Base-by-base conservation (phyloP, 2,329 filamentous ascomycete species). In the Remersonia thermophila region DNA sequence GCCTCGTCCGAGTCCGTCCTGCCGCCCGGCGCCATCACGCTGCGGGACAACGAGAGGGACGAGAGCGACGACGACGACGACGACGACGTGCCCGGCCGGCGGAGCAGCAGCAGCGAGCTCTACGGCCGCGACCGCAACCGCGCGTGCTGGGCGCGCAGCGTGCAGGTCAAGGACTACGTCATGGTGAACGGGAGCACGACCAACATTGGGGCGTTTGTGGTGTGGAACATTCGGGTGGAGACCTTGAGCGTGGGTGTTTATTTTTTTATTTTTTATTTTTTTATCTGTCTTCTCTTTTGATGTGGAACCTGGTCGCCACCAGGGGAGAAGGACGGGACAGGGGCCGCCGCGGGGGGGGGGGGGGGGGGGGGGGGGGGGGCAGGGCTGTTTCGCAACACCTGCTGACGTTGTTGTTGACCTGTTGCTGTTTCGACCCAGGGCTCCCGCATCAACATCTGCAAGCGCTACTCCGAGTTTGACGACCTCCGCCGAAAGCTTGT, bases 401-500 rank as follows among this genome's bases (percentile, higher is more conserved):
- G n/a, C n/a, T n/a, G n/a, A n/a, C n/a, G n/a, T n/a, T n/a, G n/a
- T n/a, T n/a, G n/a, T 23, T 23, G 20, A 6, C 20, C 20, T 23
- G 5, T 23, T 23, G 20, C 20, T 9, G 20, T 23, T 23, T n/a
- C n/a, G 5, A 23, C 20, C 9, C 36, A 77, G 72, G 73, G 74
- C 29, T 68, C 69, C 40, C 66, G 62, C 32, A 76, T 80, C 61
- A 67, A 69, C 42, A 73, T 79, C 45, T 64, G 73, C 40, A 80
- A 79, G 54, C 71, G 87, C 55, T 96, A 95, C 59, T 95, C 87
- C 0, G 89, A 96, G 56, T 96, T 96, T 53, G 85, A 93, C 55
- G 76, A 83, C 38, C 71, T 98, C 42, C 74, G 86, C 36, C 62
- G 69, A 33, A 76, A 77, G 46, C 70, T 98, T 14, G 64, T 85